Evolutionary conservation across 2,329 filamentous ascomycete species (phyloP), one percentile per base, ranked within the genome.

Genomic region (Nakataea oryzae): DNA sequence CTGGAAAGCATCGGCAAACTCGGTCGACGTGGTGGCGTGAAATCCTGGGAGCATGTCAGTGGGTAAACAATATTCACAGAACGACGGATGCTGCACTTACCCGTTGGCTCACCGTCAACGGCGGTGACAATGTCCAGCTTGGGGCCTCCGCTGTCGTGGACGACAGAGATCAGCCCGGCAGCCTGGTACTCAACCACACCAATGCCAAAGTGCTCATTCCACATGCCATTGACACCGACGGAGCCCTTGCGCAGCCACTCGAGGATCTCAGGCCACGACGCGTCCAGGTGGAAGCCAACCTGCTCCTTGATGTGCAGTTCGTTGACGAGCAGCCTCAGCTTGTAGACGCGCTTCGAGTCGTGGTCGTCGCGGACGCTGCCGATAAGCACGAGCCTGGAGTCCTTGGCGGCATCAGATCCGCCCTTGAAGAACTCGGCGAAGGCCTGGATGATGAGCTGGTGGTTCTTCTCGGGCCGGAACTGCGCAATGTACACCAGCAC

Each of bases 131-230:
- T 99, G 72, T 99, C 95, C 65, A 91, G 76, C 75, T 95, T 96
- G 2, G 95, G 95, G 0, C 95, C 95, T 11, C 93, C 95, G 60
- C 90, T 95, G 74, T 97, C 81, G 70, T 99, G 95, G 11, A 97
- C 95, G 0, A 99, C 93, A 6, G 89, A 87, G 63, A 99, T 92
- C 63, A 99, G 79, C 1, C 95, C 95, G 0, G 95, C 95, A 4
- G 95, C 95, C 72, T 97, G 93, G 72, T 97, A 99, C 78, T 99
- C 95, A 54, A 99, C 95, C 21, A 97, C 93, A 1, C 95, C 95
- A 63, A 99, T 99, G 27, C 95, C 95, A 72, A 99, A 99, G 74
- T 99, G 95, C 77, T 99, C 95, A 73, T 97, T 97, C 93, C 95
- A 99, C 95, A 99, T 99, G 70, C 90, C 91, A 69, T 99, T 99